These are phyloP conservation scores for Saturnispora zaruensis DNA, from an alignment of 805 yeast species.

Conservation along the genomic window DNA sequence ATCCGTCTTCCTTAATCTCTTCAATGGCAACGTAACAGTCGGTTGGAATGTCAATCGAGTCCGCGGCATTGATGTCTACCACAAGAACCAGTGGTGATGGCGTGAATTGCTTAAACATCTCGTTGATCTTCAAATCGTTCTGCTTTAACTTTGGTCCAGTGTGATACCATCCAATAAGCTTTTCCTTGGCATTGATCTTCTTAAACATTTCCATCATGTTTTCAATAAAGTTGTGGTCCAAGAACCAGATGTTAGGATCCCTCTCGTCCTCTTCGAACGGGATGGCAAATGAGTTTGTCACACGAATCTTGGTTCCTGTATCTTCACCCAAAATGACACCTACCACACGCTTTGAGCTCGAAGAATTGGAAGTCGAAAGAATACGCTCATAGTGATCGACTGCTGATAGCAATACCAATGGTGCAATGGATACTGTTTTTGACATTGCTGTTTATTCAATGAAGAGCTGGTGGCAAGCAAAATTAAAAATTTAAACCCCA, in stretches of 20 bases:
- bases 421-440: constrained; percentile 81
- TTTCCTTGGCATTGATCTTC: constrained; percentile 95
- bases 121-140: constrained; percentile 86
- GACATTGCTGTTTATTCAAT: background rate
- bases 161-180: constrained; percentile 98
- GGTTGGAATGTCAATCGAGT: constrained; percentile 82
- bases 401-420: constrained; percentile 84
- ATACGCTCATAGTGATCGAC: constrained; percentile 93
- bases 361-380: constrained; percentile 37
- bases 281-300: constrained; percentile 89
- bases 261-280: constrained; percentile 97
- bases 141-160: constrained; percentile 89
- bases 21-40: constrained; percentile 91
- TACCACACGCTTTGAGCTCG: constrained; percentile 60
- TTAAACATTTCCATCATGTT: constrained; percentile 97
- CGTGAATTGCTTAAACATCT: constrained; percentile 75
- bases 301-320: constrained; percentile 40
- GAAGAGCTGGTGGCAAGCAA: constrained; percentile 1
- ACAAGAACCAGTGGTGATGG: constrained; percentile 75
- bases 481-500: background rate
- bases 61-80: constrained; percentile 81
- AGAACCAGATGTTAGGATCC: constrained; percentile 88
- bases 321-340: constrained; percentile 89
- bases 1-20: constrained; percentile 93
- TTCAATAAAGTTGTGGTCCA: constrained; percentile 94